Evolutionary conservation across 106 monocot species (phyloP).

Genomic region (Dendrobium nobile): DNA sequence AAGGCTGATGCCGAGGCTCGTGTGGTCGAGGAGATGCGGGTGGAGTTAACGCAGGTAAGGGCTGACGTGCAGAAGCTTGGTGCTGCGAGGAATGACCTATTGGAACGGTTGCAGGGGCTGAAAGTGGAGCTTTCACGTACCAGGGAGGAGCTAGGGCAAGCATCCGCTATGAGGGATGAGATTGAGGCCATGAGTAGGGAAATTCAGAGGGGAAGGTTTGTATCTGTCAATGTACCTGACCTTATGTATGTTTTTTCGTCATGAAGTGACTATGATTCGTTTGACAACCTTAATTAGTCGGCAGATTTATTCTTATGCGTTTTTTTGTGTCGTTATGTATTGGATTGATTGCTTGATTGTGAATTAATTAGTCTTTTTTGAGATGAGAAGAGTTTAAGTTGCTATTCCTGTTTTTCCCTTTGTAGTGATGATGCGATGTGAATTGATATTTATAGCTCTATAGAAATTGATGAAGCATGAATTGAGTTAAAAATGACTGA

Average conservation of each 20-base stretch:
- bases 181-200: conserved; percentile 43
- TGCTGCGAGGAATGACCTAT: conserved; percentile 19
- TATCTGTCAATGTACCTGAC: background rate
- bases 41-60: conserved; percentile 32
- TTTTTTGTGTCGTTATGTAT: background rate
- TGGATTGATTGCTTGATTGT: background rate
- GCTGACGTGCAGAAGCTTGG: conserved; percentile 31
- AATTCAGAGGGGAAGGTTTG: conserved; percentile 56
- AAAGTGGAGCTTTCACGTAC: conserved; percentile 14
- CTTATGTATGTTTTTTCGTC: background rate
- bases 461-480: background rate
- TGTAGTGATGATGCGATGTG: background rate
- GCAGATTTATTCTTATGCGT: background rate
- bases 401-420: background rate
- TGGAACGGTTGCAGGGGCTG: conserved; percentile 26
- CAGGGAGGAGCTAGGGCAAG: conserved; percentile 21
- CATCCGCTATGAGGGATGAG: conserved; percentile 19
- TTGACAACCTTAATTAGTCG: background rate
- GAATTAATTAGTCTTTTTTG: background rate
- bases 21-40: conserved; percentile 25
- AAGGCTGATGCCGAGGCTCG: conserved; percentile 43
- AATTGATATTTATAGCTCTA: background rate
- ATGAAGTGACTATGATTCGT: background rate
- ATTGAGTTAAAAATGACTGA: background rate
- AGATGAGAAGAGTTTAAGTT: background rate